Evolutionary conservation across 1,284 basidiomycete genomes (phyloP), one percentile per base, ranked within the genome.

Genomic region (Psilocybe mexicana): DNA sequence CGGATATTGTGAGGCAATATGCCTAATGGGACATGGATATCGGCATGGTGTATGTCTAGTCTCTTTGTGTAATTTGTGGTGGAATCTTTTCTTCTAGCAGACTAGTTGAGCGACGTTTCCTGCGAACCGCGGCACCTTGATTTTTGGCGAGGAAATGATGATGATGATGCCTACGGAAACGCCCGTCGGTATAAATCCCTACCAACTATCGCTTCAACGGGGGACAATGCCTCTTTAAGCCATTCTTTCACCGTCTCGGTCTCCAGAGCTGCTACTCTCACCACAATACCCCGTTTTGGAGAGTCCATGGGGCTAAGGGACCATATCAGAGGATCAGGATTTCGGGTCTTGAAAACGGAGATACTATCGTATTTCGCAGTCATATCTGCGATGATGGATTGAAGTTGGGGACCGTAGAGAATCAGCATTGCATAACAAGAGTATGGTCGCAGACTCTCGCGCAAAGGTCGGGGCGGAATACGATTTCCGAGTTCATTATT

Each of bases 361-460:
- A 88, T 84, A 12, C 72, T 63, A 45, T 75, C 71, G 63, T 90
- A 92, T 61, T 79, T 72, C 12, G 62, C 69, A 18, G 69, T 69
- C 49, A 95, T 73, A 43, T 72, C 68, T 1, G 67, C 54, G 24
- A 88, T 74, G 3, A 85, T 70, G 2, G 63, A 65, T 45, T 75
- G 68, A 4, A 84, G 76, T 52, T 79, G 72, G 0, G 88, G 84
- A 1, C 93, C 94, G 61, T 80, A 83, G 45, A 96, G 78, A 60
- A 95, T 76, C 3, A 94, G 74, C 53, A 85, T 93, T 14, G 92
- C 94, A 68, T 94, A 96, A 72, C 93, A 94, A 1, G 85, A 83
- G 68, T 94, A 96, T 1, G 92, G 91, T 5, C 76, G 76, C 58
- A 94, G 79, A 44, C 82, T 81, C 26, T 87, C 80, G 10, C 72